A percentile compares a stretch with the other conserved stretches of the same genome.
These are phyloP conservation scores for Pichia sporocuriosa DNA, from an alignment of 805 yeast species.

Conservation along the genomic window DNA sequence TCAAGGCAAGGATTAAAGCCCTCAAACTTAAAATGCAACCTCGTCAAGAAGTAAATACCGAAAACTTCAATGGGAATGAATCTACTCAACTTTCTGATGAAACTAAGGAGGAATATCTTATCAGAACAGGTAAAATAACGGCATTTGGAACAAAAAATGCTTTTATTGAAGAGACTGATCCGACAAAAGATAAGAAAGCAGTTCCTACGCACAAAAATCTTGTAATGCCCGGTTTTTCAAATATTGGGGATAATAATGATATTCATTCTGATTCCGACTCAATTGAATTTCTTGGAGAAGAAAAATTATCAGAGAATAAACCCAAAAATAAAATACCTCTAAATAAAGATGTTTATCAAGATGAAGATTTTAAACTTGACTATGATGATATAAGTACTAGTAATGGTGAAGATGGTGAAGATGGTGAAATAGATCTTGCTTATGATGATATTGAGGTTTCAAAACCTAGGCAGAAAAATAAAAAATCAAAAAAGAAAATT, in stretches of 20 bases:
- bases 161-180: conserved; percentile 42
- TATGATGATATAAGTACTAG: conserved; percentile 7
- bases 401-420: conserved; percentile 5
- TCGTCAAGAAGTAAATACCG: neutral
- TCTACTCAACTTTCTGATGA: conserved; percentile 52
- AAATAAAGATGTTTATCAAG: conserved; percentile 9
- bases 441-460: neutral
- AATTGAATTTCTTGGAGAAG: conserved; percentile 1
- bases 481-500: neutral
- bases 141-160: conserved; percentile 76
- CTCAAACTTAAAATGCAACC: conserved; percentile 17
- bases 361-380: conserved; percentile 12
- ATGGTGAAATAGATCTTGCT: neutral
- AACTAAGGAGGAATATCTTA: conserved; percentile 67
- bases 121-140: conserved; percentile 87
- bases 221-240: conserved; percentile 42
- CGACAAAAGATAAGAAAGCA: conserved; percentile 19
- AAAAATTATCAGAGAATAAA: neutral
- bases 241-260: conserved; percentile 14
- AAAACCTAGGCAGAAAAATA: conserved; percentile 11
- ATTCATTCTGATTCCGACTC: neutral
- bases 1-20: conserved; percentile 34
- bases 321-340: neutral
- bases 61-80: neutral
- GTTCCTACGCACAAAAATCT: conserved; percentile 36